Evolutionary conservation across 345 rosid genomes (phyloP).

Genomic region (Melaleuca alternifolia): DNA sequence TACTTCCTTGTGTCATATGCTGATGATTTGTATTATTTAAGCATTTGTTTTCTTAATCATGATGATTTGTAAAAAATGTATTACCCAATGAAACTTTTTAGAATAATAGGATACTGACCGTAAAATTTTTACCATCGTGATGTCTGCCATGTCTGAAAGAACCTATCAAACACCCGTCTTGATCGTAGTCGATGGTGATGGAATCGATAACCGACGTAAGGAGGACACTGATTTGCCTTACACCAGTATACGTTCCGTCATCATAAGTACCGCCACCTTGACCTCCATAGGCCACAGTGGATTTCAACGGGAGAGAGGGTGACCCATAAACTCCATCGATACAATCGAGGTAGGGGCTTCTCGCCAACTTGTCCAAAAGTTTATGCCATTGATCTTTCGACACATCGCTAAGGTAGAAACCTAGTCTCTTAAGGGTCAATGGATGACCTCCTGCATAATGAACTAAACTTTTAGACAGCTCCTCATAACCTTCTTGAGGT

Average conservation of each 20-base stretch:
- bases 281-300: neutral
- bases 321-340: neutral
- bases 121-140: neutral
- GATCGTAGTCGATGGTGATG: neutral
- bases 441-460: neutral
- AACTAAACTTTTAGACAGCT: neutral
- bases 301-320: neutral
- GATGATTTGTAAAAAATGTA: neutral
- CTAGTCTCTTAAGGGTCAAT: neutral
- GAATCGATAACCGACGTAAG: neutral
- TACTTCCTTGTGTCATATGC: neutral
- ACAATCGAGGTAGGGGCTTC: neutral
- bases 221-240: neutral
- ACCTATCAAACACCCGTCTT: neutral
- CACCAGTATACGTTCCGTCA: neutral
- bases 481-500: neutral
- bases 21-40: neutral
- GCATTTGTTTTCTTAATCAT: neutral
- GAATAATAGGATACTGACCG: neutral
- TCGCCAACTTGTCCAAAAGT: neutral
- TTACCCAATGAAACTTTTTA: neutral
- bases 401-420: neutral
- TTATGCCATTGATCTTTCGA: neutral
- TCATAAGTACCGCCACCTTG: neutral
- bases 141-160: neutral